These are phyloP conservation scores for Tylopilus intermedius DNA, from an alignment of 768 basidiomycete species.

Conservation along the genomic window DNA sequence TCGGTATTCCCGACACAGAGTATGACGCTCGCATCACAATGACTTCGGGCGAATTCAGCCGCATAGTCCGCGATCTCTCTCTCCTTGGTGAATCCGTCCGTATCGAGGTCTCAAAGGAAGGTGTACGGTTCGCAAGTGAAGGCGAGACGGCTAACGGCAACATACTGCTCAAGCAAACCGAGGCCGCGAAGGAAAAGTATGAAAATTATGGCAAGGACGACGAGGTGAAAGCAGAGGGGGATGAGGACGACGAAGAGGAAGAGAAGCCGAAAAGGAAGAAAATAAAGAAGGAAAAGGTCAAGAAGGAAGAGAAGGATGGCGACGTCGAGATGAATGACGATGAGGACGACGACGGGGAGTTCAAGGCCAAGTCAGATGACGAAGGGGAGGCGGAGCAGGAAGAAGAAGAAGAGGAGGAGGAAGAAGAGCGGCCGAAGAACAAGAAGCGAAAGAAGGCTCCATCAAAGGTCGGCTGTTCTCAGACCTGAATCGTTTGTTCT, in stretches of 20 bases:
- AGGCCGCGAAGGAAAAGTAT: slow-evolving; percentile 41
- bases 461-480: slow-evolving; percentile 39
- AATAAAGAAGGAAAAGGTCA: slow-evolving; percentile 35
- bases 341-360: slow-evolving; percentile 40
- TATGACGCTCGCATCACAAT: slow-evolving; percentile 92
- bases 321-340: slow-evolving; percentile 49
- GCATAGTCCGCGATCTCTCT: slow-evolving; percentile 89
- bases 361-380: slow-evolving; percentile 41
- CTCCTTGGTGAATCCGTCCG: slow-evolving; percentile 90
- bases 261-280: slow-evolving; percentile 26
- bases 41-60: slow-evolving; percentile 79
- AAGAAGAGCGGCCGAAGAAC: slow-evolving; percentile 44
- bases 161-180: slow-evolving; percentile 76
- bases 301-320: slow-evolving; percentile 39
- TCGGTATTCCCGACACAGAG: slow-evolving; percentile 94
- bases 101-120: slow-evolving; percentile 95
- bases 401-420: slow-evolving; percentile 42
- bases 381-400: slow-evolving; percentile 45
- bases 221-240: slow-evolving; percentile 37
- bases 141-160: slow-evolving; percentile 92
- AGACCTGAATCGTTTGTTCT: not conserved
- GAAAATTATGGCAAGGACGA: slow-evolving; percentile 40
- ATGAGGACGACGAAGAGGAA: slow-evolving; percentile 41
- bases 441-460: slow-evolving; percentile 68
- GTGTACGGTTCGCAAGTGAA: slow-evolving; percentile 86